Evolutionary conservation across 148 eudicot species (phyloP), one percentile per base, ranked within the genome.

Genomic region (Rhododendron henanense): DNA sequence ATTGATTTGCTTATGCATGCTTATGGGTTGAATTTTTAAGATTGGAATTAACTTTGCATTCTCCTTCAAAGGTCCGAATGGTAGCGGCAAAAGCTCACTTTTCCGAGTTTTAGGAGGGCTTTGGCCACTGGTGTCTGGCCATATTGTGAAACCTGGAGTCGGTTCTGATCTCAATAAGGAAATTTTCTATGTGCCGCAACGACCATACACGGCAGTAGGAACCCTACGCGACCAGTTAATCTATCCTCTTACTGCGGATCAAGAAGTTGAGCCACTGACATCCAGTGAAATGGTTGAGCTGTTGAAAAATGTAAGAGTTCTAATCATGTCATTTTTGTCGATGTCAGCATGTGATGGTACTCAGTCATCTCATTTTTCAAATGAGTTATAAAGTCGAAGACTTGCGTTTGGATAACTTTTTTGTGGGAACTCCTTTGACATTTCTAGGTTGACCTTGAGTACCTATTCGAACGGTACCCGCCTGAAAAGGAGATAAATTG

Each of bases 71-170:
- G 99, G 99, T 88, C 99, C 99, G 50, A 97, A 97, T 94, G 99
- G 99, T 81, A 97, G 99, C 50, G 99, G 99, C 51, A 97, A 97
- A 88, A 97, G 99, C 91, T 97, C 99, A 16, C 98, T 97, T 79
- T 97, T 97, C 90, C 94, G 99, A 59, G 99, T 97, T 87, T 89
- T 97, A 81, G 99, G 99, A 84, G 99, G 99, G 65, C 94, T 97
- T 84, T 97, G 99, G 99, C 98, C 99, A 33, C 86, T 97, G 79
- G 93, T 97, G 69, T 95, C 99, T 82, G 99, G 99, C 55, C 98
- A 95, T 82, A 97, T 97, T 86, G 96, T 93, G 83, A 97, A 97
- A 88, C 99, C 99, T 90, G 99, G 99, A 83, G 88, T 97, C 89
- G 98, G 99, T 87, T 93, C 98, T 90, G 95, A 97, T 88, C 96